Evolutionary conservation across 306 rosid genomes (phyloP).

Genomic region (Argentina anserina): DNA sequence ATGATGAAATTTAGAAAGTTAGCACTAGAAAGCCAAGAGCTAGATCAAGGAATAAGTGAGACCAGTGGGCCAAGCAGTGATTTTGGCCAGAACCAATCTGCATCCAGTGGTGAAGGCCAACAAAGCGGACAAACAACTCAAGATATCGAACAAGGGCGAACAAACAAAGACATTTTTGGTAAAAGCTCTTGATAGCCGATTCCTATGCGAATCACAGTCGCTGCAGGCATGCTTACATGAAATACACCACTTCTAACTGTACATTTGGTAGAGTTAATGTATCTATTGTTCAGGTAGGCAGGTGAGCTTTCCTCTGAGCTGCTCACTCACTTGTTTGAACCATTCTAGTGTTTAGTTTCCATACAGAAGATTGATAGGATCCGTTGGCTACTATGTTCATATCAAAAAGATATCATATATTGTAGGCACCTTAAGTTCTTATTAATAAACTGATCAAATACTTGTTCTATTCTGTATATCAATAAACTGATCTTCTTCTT

Average conservation of each 20-base stretch:
- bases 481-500: too few species aligned
- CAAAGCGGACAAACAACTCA: slow-evolving; percentile 41
- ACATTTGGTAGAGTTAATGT: slow-evolving; percentile 3
- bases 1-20: slow-evolving; percentile 26
- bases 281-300: slow-evolving; percentile 9
- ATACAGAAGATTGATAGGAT: too few species aligned
- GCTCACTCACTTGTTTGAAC: slow-evolving; percentile 1
- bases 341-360: neutral
- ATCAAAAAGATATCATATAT: neutral
- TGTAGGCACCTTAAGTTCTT: too few species aligned
- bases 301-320: neutral
- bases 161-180: slow-evolving; percentile 16
- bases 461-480: too few species aligned
- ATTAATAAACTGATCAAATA: too few species aligned
- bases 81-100: slow-evolving; percentile 14
- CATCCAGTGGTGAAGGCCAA: slow-evolving; percentile 32
- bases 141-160: slow-evolving; percentile 29
- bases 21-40: slow-evolving; percentile 35
- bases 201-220: neutral
- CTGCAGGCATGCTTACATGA: neutral
- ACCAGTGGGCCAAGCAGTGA: slow-evolving; percentile 25
- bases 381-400: neutral
- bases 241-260: slow-evolving; percentile 2
- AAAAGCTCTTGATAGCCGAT: slow-evolving; percentile 22
- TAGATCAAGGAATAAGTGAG: slow-evolving; percentile 23